These are phyloP conservation scores for Eucalyptus dawsonii DNA, from an alignment of 345 rosid genomes.

Conservation along the genomic window DNA sequence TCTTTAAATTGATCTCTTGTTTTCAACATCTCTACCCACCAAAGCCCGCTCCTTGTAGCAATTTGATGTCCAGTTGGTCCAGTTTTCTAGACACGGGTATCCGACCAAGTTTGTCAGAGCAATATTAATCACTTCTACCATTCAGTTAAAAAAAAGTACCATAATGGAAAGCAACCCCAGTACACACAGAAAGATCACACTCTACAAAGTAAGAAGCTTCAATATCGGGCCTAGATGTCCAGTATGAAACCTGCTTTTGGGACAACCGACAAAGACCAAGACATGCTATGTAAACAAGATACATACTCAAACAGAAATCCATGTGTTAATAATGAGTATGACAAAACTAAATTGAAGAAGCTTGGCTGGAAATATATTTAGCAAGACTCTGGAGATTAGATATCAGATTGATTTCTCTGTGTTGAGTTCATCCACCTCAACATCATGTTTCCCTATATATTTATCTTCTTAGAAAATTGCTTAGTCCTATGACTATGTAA, in stretches of 20 bases:
- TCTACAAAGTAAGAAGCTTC: not conserved
- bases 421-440: not conserved
- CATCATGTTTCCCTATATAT: not conserved
- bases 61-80: conserved; percentile 68
- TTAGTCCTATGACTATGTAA: not conserved
- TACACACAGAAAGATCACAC: not conserved
- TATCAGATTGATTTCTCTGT: not conserved
- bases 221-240: not conserved
- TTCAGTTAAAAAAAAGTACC: not conserved
- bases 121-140: not conserved
- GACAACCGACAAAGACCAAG: not conserved
- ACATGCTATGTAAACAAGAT: not conserved
- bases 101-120: not conserved
- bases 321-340: not conserved
- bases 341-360: not conserved
- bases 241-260: not conserved
- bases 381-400: not conserved
- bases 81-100: conserved; percentile 40
- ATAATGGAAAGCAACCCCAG: not conserved
- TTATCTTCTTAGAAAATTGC: not conserved
- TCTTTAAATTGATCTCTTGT: conserved; percentile 77
- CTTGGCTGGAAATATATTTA: not conserved
- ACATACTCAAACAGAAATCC: not conserved
- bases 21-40: conserved; percentile 98
- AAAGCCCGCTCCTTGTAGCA: conserved; percentile 93